Evolutionary conservation across 805 yeast genomes (phyloP).

Genomic region (Metschnikowia matae): DNA sequence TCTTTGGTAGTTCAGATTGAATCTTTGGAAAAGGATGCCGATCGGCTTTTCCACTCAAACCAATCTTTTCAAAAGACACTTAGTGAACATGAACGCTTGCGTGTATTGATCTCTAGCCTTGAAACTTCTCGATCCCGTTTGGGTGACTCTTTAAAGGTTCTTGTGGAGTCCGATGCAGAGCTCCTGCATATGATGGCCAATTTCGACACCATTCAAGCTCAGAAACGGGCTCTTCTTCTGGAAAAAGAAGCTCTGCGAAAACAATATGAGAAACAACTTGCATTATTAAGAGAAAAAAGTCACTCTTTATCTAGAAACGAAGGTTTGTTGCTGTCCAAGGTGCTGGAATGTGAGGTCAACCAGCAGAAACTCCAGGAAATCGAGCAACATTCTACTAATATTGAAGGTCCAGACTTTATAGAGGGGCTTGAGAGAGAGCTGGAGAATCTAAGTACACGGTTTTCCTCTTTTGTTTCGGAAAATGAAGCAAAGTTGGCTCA

Average conservation of each 20-base stretch:
- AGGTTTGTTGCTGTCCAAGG: slow-evolving; percentile 52
- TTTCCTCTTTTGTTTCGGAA: background rate
- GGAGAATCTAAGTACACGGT: background rate
- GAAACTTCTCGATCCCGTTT: slow-evolving; percentile 52
- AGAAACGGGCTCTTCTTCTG: slow-evolving; percentile 17
- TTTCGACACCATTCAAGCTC: slow-evolving; percentile 22
- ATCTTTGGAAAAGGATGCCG: slow-evolving; percentile 53
- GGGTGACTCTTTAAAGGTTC: slow-evolving; percentile 39
- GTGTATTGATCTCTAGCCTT: slow-evolving; percentile 8
- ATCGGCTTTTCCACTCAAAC: slow-evolving; percentile 63
- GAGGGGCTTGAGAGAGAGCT: background rate
- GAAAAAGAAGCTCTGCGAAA: slow-evolving; percentile 3
- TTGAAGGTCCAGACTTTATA: background rate
- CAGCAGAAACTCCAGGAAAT: slow-evolving; percentile 6
- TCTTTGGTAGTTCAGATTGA: slow-evolving; percentile 48
- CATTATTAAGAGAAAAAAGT: slow-evolving; percentile 19
- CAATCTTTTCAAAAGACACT: slow-evolving; percentile 76
- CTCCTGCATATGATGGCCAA: slow-evolving; percentile 27
- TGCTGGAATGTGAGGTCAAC: slow-evolving; percentile 27
- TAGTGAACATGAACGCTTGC: slow-evolving; percentile 56
- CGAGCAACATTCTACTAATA: background rate
- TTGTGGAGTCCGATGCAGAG: slow-evolving; percentile 39
- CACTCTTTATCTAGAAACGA: slow-evolving; percentile 33
- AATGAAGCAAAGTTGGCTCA: background rate
- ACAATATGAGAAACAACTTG: slow-evolving; percentile 19